A percentile compares a stretch with the other conserved stretches of the same genome.
These are phyloP conservation scores for Phyllosticta ampelicida DNA, from an alignment of 2,329 filamentous ascomycete species.

Conservation along the genomic window DNA sequence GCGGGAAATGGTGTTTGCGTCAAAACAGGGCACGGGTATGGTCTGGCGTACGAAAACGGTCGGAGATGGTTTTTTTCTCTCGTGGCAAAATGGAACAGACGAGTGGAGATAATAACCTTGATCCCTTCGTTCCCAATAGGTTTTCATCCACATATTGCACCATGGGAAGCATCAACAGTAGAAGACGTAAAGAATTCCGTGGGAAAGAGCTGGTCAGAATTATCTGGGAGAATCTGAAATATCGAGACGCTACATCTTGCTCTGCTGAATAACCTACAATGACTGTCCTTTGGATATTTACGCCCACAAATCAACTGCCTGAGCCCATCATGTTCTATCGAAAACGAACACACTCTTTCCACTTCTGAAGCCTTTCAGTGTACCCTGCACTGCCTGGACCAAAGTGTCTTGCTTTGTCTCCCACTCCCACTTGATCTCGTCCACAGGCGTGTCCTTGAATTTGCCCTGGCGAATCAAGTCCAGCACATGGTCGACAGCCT, in stretches of 20 bases:
- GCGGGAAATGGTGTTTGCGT: neutral
- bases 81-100: neutral
- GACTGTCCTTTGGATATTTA: too few species aligned
- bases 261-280: too few species aligned
- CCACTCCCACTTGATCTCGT: conserved; percentile 73
- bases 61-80: neutral
- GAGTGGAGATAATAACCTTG: too few species aligned
- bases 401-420: conserved; percentile 62
- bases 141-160: too few species aligned
- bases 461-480: conserved; percentile 61
- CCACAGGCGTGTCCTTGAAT: conserved; percentile 75
- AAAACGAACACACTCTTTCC: conserved; percentile 91
- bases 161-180: too few species aligned
- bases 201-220: too few species aligned
- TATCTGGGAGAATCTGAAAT: too few species aligned
- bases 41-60: neutral
- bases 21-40: neutral
- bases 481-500: conserved; percentile 77
- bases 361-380: conserved; percentile 69
- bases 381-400: conserved; percentile 66
- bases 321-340: conserved; percentile 28
- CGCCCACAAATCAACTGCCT: too few species aligned
- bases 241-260: too few species aligned
- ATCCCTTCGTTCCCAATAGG: too few species aligned
- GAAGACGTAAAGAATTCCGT: too few species aligned